Conservation (phyloP, 2,329 filamentous ascomycete genomes). For the Lasiodiplodia hormozganensis region DNA sequence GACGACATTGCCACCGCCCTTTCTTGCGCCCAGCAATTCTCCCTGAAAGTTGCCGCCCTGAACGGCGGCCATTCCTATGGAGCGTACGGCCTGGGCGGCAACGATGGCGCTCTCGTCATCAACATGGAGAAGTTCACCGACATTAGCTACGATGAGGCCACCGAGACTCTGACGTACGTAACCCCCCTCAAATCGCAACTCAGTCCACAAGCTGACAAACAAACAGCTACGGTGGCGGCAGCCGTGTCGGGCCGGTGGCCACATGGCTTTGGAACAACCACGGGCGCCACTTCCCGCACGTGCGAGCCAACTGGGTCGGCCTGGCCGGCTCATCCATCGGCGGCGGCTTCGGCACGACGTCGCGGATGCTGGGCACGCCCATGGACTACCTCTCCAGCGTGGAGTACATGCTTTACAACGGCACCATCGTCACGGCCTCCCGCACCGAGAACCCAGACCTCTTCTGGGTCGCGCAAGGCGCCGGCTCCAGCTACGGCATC, state of each 20-base stretch:
- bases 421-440: constrained; percentile 3
- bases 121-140: constrained; percentile 33
- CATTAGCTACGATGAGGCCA: constrained; percentile 31
- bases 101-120: constrained; percentile 32
- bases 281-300: constrained; percentile 34
- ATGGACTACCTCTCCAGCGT: constrained; percentile 34
- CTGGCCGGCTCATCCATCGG: constrained; percentile 33
- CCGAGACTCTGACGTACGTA: constrained; percentile 31
- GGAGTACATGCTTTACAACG: constrained; percentile 27
- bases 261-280: constrained; percentile 35
- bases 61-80: constrained; percentile 34
- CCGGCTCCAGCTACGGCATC: constrained; percentile 33
- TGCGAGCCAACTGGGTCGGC: constrained; percentile 33
- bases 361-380: constrained; percentile 33
- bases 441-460: constrained; percentile 30
- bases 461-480: constrained; percentile 30
- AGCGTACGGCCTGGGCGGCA: constrained; percentile 32
- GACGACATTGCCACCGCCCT: constrained; percentile 32
- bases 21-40: constrained; percentile 31
- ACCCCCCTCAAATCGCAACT: neutral
- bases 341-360: constrained; percentile 33
- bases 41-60: constrained; percentile 30
- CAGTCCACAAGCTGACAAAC: constrained; percentile 8
- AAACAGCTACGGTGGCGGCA: constrained; percentile 32
- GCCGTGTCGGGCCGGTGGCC: constrained; percentile 32